Conservation (phyloP, 495 filamentous ascomycete species). For the Lophium mytilinum region DNA sequence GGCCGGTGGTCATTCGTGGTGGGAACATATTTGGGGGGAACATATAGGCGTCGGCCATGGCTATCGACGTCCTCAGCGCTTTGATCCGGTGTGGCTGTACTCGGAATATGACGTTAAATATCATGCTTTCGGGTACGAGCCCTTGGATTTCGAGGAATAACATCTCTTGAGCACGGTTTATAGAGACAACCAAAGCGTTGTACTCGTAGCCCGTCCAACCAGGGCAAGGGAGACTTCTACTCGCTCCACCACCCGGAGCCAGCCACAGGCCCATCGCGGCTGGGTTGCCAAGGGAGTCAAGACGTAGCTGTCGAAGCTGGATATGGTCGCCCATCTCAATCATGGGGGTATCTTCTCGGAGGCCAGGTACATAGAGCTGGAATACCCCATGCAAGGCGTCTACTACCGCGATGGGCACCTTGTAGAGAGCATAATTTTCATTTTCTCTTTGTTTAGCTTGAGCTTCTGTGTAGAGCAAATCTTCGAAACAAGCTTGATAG, state of each 20-base stretch:
- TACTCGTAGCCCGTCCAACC: conserved; percentile 25
- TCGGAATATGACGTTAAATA: conserved; percentile 35
- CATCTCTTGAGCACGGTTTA: conserved; percentile 31
- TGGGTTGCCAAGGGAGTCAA: conserved; percentile 7
- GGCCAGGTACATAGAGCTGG: conserved; percentile 19
- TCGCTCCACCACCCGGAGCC: neutral
- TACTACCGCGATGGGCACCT: conserved; percentile 3
- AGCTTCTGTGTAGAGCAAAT: conserved; percentile 16
- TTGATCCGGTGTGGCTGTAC: conserved; percentile 27
- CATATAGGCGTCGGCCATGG: conserved; percentile 1
- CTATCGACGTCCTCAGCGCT: conserved; percentile 25
- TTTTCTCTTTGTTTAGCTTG: conserved; percentile 8
- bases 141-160: conserved; percentile 31
- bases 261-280: conserved; percentile 1
- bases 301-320: conserved; percentile 17
- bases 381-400: conserved; percentile 4
- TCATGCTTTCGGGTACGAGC: conserved; percentile 28
- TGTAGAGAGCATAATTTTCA: conserved; percentile 19
- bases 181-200: conserved; percentile 31
- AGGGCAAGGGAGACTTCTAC: neutral
- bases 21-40: no score
- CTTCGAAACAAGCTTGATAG: conserved; percentile 18
- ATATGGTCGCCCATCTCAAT: conserved; percentile 23
- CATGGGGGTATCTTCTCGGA: conserved; percentile 18
- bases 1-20: no score